phyloP scores from a whole-genome alignment of 2,329 filamentous ascomycete species.

The Ramichloridium luteum region DNA sequence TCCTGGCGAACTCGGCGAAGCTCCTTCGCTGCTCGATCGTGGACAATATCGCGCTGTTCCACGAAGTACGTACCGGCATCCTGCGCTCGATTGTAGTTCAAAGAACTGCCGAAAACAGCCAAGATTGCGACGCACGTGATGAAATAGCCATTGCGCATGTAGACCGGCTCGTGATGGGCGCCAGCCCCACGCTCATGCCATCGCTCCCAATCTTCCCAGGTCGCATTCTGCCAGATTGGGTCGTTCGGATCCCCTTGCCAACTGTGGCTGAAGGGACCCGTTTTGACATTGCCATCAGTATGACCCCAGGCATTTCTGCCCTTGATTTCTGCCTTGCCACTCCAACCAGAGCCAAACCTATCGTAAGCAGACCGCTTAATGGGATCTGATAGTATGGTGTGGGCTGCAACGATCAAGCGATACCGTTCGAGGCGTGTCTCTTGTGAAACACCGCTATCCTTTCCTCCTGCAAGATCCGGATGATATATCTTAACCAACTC shows the following conservation, averaged over 20 bases:
- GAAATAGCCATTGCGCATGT: slow-evolving; percentile 71
- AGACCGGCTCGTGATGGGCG: slow-evolving; percentile 39
- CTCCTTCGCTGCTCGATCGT: slow-evolving; percentile 54
- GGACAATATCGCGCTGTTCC: slow-evolving; percentile 52
- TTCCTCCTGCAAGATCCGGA: slow-evolving; percentile 49
- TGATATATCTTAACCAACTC: slow-evolving; percentile 93
- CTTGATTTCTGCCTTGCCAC: slow-evolving; percentile 31
- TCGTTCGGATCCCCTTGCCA: slow-evolving; percentile 29
- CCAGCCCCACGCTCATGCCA: slow-evolving; percentile 47
- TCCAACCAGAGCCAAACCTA: slow-evolving; percentile 69
- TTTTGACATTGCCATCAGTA: slow-evolving; percentile 13
- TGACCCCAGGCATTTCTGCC: slow-evolving; percentile 5
- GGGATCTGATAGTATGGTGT: slow-evolving; percentile 76
- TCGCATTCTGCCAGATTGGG: slow-evolving; percentile 61
- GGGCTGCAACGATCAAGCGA: slow-evolving; percentile 73
- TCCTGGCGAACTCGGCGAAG: slow-evolving; percentile 45
- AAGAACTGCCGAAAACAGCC: slow-evolving; percentile 55
- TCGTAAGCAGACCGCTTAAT: slow-evolving; percentile 73
- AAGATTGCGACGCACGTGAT: slow-evolving; percentile 58
- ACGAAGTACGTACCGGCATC: slow-evolving; percentile 50
- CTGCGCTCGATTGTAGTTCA: slow-evolving; percentile 59
- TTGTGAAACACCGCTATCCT: slow-evolving; percentile 40
- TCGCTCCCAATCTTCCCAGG: slow-evolving; percentile 93
- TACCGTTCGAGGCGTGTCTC: slow-evolving; percentile 73
- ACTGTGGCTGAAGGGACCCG: slow-evolving; percentile 24